Base-by-base conservation (phyloP, 768 basidiomycete species). In the Boletus coccyginus region DNA sequence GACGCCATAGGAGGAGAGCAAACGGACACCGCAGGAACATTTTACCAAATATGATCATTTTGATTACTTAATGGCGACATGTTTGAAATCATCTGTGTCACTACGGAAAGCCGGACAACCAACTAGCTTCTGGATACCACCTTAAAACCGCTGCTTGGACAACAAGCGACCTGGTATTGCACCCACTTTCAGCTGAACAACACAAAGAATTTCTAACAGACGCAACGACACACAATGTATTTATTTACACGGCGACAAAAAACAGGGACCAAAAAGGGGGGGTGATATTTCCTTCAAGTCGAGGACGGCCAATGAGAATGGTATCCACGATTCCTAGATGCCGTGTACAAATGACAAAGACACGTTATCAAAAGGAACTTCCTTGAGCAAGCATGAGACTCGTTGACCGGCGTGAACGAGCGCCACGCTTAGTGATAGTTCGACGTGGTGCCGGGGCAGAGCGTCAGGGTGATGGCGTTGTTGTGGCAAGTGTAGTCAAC, bases 1-100 rank as follows among this genome's bases (percentile, higher is more conserved):
- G 91, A 90, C 38, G 81, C 84, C 90, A 92, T 21, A n/a, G n/a
- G 21, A 21, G 21, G 21, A 21, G 21, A 21, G 21, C 21, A 21
- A 21, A 21, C 21, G 21, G 21, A 21, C 21, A 1, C 21, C 21
- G 21, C 2, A n/a, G n/a, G n/a, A n/a, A n/a, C n/a, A n/a, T n/a
- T n/a, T n/a, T n/a, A n/a, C n/a, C n/a, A n/a, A n/a, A n/a, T n/a
- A n/a, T n/a, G n/a, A n/a, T n/a, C n/a, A n/a, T n/a, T n/a, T n/a
- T n/a, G n/a, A n/a, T n/a, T n/a, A n/a, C n/a, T n/a, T n/a, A n/a
- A n/a, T n/a, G n/a, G 21, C 21, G 21, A 21, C 2, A 21, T 2
- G 21, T 21, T 21, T 21, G 21, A 21, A 1, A 21, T 21, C 21
- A 21, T 21, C 21, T 21, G 21, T 21, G 21, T 21, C 21, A 21